Evolutionary conservation across 192 early-diverging fungal species (phyloP).

Genomic region (Linnemannia hyalina): DNA sequence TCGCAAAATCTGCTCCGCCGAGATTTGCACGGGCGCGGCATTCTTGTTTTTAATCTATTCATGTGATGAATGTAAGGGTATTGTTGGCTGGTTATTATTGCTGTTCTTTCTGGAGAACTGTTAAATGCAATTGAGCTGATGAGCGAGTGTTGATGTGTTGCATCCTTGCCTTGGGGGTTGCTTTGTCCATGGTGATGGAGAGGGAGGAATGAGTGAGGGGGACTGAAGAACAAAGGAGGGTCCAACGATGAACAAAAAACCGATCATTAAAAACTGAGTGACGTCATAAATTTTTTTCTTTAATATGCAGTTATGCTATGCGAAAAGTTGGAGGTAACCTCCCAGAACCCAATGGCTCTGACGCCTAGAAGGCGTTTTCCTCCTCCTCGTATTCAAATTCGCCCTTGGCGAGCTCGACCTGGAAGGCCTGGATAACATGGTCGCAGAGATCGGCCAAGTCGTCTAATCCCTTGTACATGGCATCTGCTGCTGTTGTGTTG

Average conservation of each 20-base stretch:
- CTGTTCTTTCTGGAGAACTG: neutral
- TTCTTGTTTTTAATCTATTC: constrained; percentile 96
- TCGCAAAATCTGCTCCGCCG: constrained; percentile 97
- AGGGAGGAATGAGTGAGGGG: neutral
- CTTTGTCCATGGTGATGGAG: constrained; percentile 2
- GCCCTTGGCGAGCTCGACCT: constrained; percentile 68
- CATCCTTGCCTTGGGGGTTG: neutral
- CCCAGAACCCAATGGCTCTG: neutral
- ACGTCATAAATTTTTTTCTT: no score
- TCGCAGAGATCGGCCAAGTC: constrained; percentile 82
- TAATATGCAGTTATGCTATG: neutral
- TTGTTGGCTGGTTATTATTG: neutral
- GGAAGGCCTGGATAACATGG: constrained; percentile 75
- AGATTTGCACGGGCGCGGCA: constrained; percentile 97
- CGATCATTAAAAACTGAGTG: neutral
- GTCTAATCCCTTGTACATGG: constrained; percentile 88
- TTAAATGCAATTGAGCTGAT: neutral
- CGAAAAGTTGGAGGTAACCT: neutral
- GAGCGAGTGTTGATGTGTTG: neutral
- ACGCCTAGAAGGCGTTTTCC: constrained; percentile 42
- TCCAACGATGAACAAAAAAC: neutral
- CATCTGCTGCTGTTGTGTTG: constrained; percentile 84
- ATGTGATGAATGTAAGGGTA: neutral
- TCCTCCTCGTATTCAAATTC: constrained; percentile 68
- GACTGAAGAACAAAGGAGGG: neutral